Base-by-base conservation (phyloP, 2,329 filamentous ascomycete species). In the Colletotrichum nymphaeae region DNA sequence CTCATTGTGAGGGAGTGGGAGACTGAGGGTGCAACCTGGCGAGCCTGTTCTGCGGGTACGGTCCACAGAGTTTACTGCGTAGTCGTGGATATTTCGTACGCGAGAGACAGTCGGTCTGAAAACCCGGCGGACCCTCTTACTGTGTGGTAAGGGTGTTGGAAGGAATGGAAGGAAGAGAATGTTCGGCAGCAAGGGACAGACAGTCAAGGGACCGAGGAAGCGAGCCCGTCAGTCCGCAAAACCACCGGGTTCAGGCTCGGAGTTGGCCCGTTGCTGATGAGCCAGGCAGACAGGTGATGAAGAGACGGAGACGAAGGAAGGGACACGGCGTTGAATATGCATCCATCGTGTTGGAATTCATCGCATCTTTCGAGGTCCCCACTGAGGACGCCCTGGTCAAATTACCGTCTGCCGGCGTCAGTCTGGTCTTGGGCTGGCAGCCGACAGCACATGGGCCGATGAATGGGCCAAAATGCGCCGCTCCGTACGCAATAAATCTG, bases 121-220 rank as follows among this genome's bases (percentile, higher is more conserved):
- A 62, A 32, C 35, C 35, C 42, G 60, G 65, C 37, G 14, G 53
- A 69, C 59, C 42, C 60, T 65, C 70, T 73, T 49, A 26, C 42
- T n/a, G 42, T 49, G 42, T 35, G 32, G 32, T 49, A 49, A 49
- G 42, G 63, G 26, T 35, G 32, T 65, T 49, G 53, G 37, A 57
- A 57, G 71, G 71, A 73, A 73, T 65, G 57, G 71, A 71, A 71
- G 60, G 26, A 60, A 73, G 57, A 60, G 60, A 73, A 62, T 35
- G 35, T 62, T 70, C 67, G 60, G 60, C 65, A 56, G 69, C 71
- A 73, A 73, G 71, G 71, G 71, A 66, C 42, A 64, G n/a, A 16
- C 32, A 52, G 19, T 28, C 42, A 30, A 49, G 42, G 46, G 28
- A 28, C 46, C 11, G 14, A 19, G 60, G 9, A 63, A 63, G 12